Percentiles rank a stretch among this genome's conserved stretches.
phyloP scores from a whole-genome alignment of 2,329 filamentous ascomycete species.

The Dothistroma pini region DNA sequence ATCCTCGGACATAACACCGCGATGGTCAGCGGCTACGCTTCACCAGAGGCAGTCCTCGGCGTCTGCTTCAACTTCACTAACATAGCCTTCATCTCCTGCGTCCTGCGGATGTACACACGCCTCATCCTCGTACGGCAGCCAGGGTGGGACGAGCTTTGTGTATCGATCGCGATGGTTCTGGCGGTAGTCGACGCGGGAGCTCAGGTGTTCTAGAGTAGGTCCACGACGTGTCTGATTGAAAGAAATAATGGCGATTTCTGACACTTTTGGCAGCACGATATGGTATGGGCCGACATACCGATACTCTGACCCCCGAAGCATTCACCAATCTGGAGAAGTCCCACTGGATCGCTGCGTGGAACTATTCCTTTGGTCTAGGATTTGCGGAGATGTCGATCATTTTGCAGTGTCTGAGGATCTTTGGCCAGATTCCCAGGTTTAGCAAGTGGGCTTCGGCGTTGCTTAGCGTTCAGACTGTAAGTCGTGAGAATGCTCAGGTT shows the following conservation, averaged over 20 bases:
- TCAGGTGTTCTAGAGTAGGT: neutral
- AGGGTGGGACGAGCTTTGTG: constrained; percentile 12
- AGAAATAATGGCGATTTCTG: neutral
- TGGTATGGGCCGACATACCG: constrained; percentile 19
- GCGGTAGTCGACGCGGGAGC: neutral
- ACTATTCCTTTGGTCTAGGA: constrained; percentile 18
- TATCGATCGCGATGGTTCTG: neutral
- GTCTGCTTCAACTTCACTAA: constrained; percentile 20
- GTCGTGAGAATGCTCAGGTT: neutral
- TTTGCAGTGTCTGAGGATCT: constrained; percentile 21
- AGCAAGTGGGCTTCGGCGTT: constrained; percentile 5
- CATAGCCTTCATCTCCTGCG: constrained; percentile 15
- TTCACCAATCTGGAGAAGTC: constrained; percentile 9
- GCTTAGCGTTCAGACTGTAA: neutral
- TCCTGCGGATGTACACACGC: constrained; percentile 20
- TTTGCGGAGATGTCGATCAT: constrained; percentile 21
- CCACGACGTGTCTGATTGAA: neutral
- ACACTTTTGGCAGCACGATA: constrained; percentile 16
- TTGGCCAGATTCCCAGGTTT: constrained; percentile 18
- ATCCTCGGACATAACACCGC: neutral
- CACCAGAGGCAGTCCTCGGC: constrained; percentile 14
- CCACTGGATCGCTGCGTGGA: constrained; percentile 18
- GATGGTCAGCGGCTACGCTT: constrained; percentile 17
- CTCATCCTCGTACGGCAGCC: constrained; percentile 11
- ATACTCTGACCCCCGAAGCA: constrained; percentile 12